Evolutionary conservation across 805 yeast genomes (phyloP).

Genomic region (Lipomyces yamadae): DNA sequence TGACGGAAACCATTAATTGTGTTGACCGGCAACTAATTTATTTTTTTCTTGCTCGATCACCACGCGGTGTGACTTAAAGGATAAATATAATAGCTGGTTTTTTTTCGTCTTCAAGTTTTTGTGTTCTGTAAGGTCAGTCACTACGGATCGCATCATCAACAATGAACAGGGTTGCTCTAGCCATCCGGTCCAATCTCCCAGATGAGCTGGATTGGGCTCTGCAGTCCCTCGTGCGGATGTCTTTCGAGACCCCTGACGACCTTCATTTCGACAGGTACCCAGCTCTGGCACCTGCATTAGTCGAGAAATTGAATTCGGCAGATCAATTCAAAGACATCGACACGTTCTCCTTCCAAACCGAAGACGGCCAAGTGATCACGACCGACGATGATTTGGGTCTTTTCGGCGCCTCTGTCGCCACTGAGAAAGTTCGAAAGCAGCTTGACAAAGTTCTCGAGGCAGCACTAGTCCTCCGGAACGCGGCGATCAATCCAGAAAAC

Average conservation of each 20-base stretch:
- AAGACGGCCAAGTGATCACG: conserved; percentile 16
- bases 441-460: conserved; percentile 52
- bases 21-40: not conserved
- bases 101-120: not conserved
- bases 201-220: conserved; percentile 77
- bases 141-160: conserved; percentile 8
- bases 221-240: conserved; percentile 54
- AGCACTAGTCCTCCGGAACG: conserved; percentile 74
- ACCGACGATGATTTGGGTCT: conserved; percentile 33
- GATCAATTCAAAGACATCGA: conserved; percentile 20
- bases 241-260: conserved; percentile 57
- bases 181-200: conserved; percentile 65
- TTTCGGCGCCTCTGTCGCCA: conserved; percentile 11
- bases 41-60: not conserved
- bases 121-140: not conserved
- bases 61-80: not conserved
- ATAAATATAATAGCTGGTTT: not conserved
- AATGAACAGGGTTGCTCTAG: conserved; percentile 61
- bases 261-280: conserved; percentile 54
- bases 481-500: conserved; percentile 80
- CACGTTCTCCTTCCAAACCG: not conserved
- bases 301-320: conserved; percentile 45
- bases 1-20: not conserved
- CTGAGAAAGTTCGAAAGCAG: conserved; percentile 7
- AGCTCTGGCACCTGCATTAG: conserved; percentile 47